Conservation (phyloP, 768 basidiomycete species). For the Phaeotremella skinneri region DNA sequence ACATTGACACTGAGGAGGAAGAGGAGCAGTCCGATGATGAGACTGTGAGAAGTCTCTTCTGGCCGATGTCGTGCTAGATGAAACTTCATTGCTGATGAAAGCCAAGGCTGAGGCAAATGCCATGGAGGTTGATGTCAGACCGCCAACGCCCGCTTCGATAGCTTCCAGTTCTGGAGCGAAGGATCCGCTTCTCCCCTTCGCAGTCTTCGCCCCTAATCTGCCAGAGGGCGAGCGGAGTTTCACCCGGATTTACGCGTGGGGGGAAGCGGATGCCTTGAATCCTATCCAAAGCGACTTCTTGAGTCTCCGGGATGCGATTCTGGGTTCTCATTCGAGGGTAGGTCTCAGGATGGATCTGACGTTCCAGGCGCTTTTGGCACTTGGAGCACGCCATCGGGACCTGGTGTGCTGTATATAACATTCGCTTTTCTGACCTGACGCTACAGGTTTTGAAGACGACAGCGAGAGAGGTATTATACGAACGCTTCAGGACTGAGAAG, state of each 20-base stretch:
- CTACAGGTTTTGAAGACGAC: conserved; percentile 71
- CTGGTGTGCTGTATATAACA: no score
- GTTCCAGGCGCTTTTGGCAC: no score
- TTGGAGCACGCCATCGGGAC: no score
- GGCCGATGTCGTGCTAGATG: not conserved
- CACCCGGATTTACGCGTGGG: conserved; percentile 79
- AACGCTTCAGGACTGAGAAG: conserved; percentile 40
- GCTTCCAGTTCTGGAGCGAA: not conserved
- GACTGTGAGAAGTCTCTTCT: not conserved
- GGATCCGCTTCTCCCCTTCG: conserved; percentile 13
- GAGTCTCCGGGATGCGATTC: conserved; percentile 73
- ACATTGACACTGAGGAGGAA: conserved; percentile 14
- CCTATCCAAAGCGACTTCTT: conserved; percentile 85
- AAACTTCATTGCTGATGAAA: not conserved
- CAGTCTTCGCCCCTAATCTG: conserved; percentile 17
- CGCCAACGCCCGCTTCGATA: conserved; percentile 6
- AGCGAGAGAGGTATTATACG: conserved; percentile 73
- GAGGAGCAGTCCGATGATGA: conserved; percentile 2
- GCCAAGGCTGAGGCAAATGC: not conserved
- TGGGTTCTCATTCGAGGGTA: conserved; percentile 84
- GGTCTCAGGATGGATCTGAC: conserved; percentile 27
- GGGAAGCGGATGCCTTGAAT: conserved; percentile 78
- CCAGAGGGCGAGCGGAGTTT: conserved; percentile 62
- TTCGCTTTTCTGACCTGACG: not conserved
- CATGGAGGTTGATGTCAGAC: not conserved